Conservation (phyloP, 2,329 filamentous ascomycete species). For the Thermothelomyces thermophilus region DNA sequence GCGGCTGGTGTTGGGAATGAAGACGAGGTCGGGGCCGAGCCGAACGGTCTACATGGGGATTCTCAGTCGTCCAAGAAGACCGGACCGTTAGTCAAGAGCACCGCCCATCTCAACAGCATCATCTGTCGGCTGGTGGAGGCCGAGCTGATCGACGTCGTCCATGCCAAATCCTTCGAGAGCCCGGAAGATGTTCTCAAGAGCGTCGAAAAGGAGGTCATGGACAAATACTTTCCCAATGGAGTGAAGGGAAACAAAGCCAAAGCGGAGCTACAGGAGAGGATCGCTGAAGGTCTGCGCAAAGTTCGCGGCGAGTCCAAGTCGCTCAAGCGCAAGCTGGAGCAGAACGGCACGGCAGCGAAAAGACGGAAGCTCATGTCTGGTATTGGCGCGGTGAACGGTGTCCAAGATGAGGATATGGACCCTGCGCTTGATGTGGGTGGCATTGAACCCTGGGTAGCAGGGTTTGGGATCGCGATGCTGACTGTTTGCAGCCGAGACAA, state of each 20-base stretch:
- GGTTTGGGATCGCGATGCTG: constrained; percentile 7
- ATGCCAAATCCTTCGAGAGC: constrained; percentile 49
- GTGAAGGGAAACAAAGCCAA: constrained; percentile 61
- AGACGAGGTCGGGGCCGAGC: constrained; percentile 23
- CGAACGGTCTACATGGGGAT: constrained; percentile 30
- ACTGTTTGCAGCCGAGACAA: constrained; percentile 52
- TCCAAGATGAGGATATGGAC: constrained; percentile 37
- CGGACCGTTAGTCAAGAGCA: constrained; percentile 37
- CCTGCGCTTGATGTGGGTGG: constrained; percentile 45
- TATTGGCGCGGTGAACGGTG: constrained; percentile 32
- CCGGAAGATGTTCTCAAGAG: constrained; percentile 54
- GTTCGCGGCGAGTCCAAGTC: constrained; percentile 46
- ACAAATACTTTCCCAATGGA: constrained; percentile 45
- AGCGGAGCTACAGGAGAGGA: constrained; percentile 51
- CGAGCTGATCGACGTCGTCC: constrained; percentile 62
- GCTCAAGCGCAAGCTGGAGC: constrained; percentile 47
- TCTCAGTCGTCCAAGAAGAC: constrained; percentile 31
- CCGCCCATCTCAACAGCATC: constrained; percentile 43
- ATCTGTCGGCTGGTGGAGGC: constrained; percentile 52
- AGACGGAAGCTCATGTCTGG: constrained; percentile 50
- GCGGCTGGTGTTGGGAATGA: constrained; percentile 20
- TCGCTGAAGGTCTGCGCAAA: constrained; percentile 47
- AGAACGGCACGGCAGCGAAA: constrained; percentile 40
- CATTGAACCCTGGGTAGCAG: background rate
- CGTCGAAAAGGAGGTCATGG: constrained; percentile 57